Evolutionary conservation across 345 rosid genomes (phyloP), one percentile per base, ranked within the genome.

Genomic region (Microcos paniculata): DNA sequence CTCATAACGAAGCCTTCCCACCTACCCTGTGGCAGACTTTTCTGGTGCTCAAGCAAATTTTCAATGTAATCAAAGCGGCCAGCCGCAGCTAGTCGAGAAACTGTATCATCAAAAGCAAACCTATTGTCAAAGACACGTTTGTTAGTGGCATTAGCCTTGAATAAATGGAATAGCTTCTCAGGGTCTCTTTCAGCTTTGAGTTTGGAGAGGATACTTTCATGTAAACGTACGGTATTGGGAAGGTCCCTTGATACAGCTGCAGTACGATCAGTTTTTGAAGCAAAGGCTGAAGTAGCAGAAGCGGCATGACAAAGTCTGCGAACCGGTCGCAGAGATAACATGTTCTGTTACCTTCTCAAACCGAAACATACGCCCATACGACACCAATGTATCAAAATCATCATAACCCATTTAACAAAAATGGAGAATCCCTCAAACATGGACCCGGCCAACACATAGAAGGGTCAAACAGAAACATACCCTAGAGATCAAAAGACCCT

Each of bases 1-100:
- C 96, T 89, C 77, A 91, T 87, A 19, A 91, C 78, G 76, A 91
- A 91, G 15, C 96, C 98, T 78, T 93, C 94, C 1, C 98, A 96
- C 68, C 93, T 86, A 49, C 98, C 94, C 75, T 93, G 98, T 0
- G 85, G 87, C 78, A 93, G 91, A 52, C 84, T 77, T 89, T 91
- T 93, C 64, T 93, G 98, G 26, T 93, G 94, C 87, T 93, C 98
- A 76, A 93, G 96, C 69, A 93, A 79, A 53, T 87, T 80, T 81
- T 90, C 93, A 1, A 93, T 86, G 83, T 77, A 88, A 85, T 90
- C 98, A 78, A 90, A 79, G 52, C 94, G 80, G 24, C 82, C 74
- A 28, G 94, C 93, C 12, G 93, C 94, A n/a, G 90, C 91, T 76
- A 93, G 82, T 62, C 93, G 81, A 78, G 85, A 85, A 66, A 92